These are phyloP conservation scores for Brassica hybrid DNA, from an alignment of 441 rosid species.

Conservation along the genomic window DNA sequence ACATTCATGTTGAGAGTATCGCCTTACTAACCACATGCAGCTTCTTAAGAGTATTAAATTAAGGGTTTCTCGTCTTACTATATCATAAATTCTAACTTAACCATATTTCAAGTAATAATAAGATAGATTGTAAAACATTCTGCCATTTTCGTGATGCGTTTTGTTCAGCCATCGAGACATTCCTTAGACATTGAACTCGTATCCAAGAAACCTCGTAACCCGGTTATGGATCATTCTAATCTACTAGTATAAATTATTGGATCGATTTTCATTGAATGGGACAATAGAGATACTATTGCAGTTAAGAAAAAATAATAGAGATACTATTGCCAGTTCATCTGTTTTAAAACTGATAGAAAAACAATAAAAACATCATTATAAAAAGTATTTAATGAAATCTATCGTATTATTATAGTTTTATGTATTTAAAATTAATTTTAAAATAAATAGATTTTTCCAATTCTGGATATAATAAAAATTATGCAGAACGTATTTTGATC, in stretches of 20 bases:
- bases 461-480: neutral
- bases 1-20: neutral
- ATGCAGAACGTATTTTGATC: neutral
- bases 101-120: neutral
- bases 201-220: neutral
- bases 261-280: neutral
- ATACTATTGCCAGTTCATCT: neutral
- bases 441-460: too few relatives aligned
- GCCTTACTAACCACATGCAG: neutral
- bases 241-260: neutral
- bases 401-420: neutral
- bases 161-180: neutral
- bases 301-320: too few relatives aligned
- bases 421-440: too few relatives aligned
- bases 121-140: neutral
- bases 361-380: too few relatives aligned
- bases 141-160: neutral
- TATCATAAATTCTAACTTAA: neutral
- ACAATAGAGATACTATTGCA: neutral
- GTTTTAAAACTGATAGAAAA: neutral
- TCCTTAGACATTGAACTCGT: neutral
- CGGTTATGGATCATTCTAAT: slow-evolving; percentile 1
- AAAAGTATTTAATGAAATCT: neutral
- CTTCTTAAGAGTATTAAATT: slow-evolving; percentile 1
- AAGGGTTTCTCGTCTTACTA: neutral